Evolutionary conservation across 129 eudicot genomes (phyloP).

Genomic region (Pittosporum tobira): DNA sequence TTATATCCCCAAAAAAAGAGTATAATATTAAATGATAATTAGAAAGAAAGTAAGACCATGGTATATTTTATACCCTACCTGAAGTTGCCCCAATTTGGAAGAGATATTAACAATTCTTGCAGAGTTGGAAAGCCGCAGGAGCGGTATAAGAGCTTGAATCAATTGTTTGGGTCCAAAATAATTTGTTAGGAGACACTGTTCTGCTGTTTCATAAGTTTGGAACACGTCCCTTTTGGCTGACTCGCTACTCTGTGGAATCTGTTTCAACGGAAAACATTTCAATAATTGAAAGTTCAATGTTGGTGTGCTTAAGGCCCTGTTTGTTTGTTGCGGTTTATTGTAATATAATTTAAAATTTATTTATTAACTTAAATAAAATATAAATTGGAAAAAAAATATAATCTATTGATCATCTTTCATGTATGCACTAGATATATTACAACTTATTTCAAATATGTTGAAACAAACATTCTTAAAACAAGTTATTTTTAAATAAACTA

Average conservation of each 20-base stretch:
- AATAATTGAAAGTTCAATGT: neutral
- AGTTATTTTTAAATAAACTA: neutral
- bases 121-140: slow-evolving; percentile 26
- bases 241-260: slow-evolving; percentile 23
- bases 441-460: too few relatives aligned
- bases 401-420: neutral
- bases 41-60: neutral
- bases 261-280: neutral
- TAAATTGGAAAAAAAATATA: too few relatives aligned
- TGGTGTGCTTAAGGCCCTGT: too few relatives aligned
- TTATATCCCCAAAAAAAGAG: neutral
- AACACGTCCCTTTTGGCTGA: slow-evolving; percentile 1
- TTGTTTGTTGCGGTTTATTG: too few relatives aligned
- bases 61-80: slow-evolving; percentile 11
- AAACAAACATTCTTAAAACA: neutral
- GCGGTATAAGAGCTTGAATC: slow-evolving; percentile 30
- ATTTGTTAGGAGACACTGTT: slow-evolving; percentile 30
- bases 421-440: too few relatives aligned
- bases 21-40: neutral
- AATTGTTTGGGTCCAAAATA: slow-evolving; percentile 33
- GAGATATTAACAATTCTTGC: slow-evolving; percentile 36
- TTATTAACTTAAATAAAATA: neutral
- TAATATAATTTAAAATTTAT: too few relatives aligned
- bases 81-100: slow-evolving; percentile 26
- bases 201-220: slow-evolving; percentile 33